A percentile compares a stretch with the other conserved stretches of the same genome.
Conservation (phyloP, 78 protist species). For the slime mould (Dictyostelium discoideum) region dicty_2.7 NC_007088.5:1870001-1870500, state of each 20-base stretch:
- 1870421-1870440: neutral
- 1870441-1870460: neutral
- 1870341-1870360: neutral
- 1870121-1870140: neutral
- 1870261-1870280: too few species aligned
- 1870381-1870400: neutral
- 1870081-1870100: neutral
- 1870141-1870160: neutral
- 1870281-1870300: neutral
- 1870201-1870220: neutral
- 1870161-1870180: neutral
- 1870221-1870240: neutral
- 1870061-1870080: neutral
- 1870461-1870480: neutral
- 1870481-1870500: neutral
- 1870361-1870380: neutral
- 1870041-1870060: neutral
- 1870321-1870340: neutral
- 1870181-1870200: neutral
- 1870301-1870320: neutral
- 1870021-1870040: too few species aligned
- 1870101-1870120: neutral
- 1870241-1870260: neutral
- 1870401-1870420: neutral
- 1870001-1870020: neutral